These are phyloP conservation scores for Malus sieversii DNA, from an alignment of 306 rosid genomes.

Conservation along the genomic window DNA sequence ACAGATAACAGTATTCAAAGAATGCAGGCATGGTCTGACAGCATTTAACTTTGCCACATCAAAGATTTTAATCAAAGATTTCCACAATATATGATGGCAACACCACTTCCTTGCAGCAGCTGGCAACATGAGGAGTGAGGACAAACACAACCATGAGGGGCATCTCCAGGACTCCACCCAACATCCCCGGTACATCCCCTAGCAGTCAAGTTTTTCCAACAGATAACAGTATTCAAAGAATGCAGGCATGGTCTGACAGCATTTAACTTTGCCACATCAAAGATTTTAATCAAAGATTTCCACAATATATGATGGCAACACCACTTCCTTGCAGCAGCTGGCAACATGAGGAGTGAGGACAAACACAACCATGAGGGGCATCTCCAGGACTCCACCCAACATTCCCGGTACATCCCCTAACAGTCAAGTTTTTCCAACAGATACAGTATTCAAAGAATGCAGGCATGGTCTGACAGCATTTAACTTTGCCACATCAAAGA, in stretches of 20 bases:
- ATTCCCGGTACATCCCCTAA: too few species aligned
- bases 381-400: too few species aligned
- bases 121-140: background rate
- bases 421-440: too few species aligned
- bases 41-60: background rate
- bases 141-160: background rate
- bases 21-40: background rate
- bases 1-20: background rate
- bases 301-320: too few species aligned
- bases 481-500: background rate
- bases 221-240: background rate
- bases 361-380: too few species aligned
- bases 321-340: too few species aligned
- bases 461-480: background rate
- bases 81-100: background rate
- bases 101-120: background rate
- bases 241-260: background rate
- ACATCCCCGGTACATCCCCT: background rate
- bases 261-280: background rate
- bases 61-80: background rate
- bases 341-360: too few species aligned
- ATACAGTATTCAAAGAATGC: background rate
- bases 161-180: background rate
- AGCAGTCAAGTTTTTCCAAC: background rate
- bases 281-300: background rate